Evolutionary conservation across 1,284 basidiomycete genomes (phyloP).

Genomic region (Mycena sp.): DNA sequence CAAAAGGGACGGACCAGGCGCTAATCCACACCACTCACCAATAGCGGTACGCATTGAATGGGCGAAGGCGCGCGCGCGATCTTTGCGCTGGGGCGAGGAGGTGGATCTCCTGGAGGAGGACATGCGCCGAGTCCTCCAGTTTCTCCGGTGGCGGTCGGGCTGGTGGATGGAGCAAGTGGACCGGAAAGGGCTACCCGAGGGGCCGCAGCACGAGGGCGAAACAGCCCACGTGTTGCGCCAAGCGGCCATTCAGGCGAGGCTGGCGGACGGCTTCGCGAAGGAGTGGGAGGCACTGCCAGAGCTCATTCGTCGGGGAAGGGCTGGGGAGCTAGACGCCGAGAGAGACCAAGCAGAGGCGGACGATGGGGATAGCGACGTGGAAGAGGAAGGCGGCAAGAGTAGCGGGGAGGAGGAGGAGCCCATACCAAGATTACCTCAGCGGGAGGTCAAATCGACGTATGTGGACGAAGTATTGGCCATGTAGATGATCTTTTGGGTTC

Average conservation of each 20-base stretch:
- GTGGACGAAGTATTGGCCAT: no score
- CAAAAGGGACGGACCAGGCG: no score
- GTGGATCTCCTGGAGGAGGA: conserved; percentile 32
- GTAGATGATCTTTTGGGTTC: no score
- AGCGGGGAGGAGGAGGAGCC: neutral
- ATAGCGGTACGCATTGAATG: conserved; percentile 31
- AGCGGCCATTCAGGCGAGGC: neutral
- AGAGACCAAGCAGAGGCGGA: neutral
- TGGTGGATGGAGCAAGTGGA: conserved; percentile 2
- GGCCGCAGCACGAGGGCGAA: conserved; percentile 9
- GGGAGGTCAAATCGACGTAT: neutral
- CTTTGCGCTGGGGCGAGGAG: conserved; percentile 30
- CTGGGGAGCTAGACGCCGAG: neutral
- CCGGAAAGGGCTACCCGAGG: neutral
- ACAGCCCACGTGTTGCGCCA: conserved; percentile 5
- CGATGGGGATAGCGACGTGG: neutral
- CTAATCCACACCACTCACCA: neutral
- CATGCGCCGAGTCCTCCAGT: conserved; percentile 24
- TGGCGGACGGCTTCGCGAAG: neutral
- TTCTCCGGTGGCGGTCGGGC: neutral
- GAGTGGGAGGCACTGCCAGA: neutral
- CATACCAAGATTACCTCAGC: neutral
- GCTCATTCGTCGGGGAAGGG: neutral
- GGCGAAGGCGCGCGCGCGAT: conserved; percentile 26
- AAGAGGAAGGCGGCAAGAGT: neutral